phyloP scores from a whole-genome alignment of 768 basidiomycete genomes.

The Amyloporia xantha region DNA sequence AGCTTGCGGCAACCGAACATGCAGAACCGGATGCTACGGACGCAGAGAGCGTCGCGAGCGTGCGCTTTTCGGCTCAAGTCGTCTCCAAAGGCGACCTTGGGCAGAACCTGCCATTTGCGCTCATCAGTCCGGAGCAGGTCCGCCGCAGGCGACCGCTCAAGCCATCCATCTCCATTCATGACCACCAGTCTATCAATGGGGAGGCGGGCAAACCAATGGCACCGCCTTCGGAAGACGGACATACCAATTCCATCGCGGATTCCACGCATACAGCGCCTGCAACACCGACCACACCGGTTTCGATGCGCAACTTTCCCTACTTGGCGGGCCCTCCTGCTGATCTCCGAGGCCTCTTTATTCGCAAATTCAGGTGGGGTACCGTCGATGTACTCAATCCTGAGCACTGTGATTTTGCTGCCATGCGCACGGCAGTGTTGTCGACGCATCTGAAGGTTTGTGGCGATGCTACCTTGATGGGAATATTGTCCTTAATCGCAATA shows the following conservation, averaged over 20 bases:
- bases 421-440: conserved; percentile 78
- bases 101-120: conserved; percentile 65
- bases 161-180: conserved; percentile 13
- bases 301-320: conserved; percentile 29
- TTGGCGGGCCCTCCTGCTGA: conserved; percentile 55
- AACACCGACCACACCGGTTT: conserved; percentile 18
- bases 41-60: conserved; percentile 64
- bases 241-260: conserved; percentile 30
- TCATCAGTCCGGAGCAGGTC: conserved; percentile 65
- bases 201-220: conserved; percentile 25
- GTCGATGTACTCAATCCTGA: conserved; percentile 80
- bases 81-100: conserved; percentile 56
- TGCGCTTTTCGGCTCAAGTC: conserved; percentile 68
- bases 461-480: neutral
- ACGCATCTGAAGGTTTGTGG: conserved; percentile 74
- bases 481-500: neutral
- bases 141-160: conserved; percentile 29
- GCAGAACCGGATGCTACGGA: conserved; percentile 58
- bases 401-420: conserved; percentile 83
- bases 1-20: conserved; percentile 46
- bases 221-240: conserved; percentile 41
- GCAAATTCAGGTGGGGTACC: conserved; percentile 84
- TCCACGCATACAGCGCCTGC: conserved; percentile 16
- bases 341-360: conserved; percentile 66
- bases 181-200: conserved; percentile 24